Percentiles rank a stretch among this genome's conserved stretches.
These are phyloP conservation scores for Aureobasidium melanogenum DNA, from an alignment of 2,329 filamentous ascomycete genomes.

Conservation along the genomic window DNA sequence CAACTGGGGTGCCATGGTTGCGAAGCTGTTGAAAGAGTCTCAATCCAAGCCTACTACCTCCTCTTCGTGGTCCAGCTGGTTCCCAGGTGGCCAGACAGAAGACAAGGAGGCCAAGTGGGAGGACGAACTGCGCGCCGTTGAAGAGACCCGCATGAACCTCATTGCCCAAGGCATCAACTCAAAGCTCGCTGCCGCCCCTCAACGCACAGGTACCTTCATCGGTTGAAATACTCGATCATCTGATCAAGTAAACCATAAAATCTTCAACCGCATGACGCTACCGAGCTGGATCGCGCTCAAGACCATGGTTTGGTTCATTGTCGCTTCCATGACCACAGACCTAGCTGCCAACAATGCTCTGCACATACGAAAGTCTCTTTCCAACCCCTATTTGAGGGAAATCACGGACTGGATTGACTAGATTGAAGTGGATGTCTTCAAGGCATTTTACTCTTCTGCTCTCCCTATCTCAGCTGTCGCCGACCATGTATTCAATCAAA, in stretches of 20 bases:
- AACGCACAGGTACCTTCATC: not conserved
- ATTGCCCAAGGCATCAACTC: slow-evolving; percentile 18
- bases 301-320: no score
- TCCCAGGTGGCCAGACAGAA: slow-evolving; percentile 15
- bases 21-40: slow-evolving; percentile 46
- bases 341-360: no score
- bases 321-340: no score
- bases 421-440: no score
- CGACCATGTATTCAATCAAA: no score
- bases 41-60: slow-evolving; percentile 21
- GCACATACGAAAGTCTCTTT: no score
- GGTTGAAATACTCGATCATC: not conserved
- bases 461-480: no score
- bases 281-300: no score
- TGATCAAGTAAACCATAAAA: not conserved
- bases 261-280: no score
- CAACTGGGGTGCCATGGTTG: slow-evolving; percentile 79
- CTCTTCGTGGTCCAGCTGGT: slow-evolving; percentile 16
- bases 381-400: no score
- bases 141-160: slow-evolving; percentile 18
- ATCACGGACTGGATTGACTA: no score
- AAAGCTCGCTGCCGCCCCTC: slow-evolving; percentile 11
- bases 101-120: slow-evolving; percentile 11
- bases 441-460: no score
- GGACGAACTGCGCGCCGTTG: slow-evolving; percentile 14